Percentiles rank a stretch among this genome's conserved stretches.
Conservation (phyloP, 495 filamentous ascomycete species). For the Aspergillus campestris region DNA sequence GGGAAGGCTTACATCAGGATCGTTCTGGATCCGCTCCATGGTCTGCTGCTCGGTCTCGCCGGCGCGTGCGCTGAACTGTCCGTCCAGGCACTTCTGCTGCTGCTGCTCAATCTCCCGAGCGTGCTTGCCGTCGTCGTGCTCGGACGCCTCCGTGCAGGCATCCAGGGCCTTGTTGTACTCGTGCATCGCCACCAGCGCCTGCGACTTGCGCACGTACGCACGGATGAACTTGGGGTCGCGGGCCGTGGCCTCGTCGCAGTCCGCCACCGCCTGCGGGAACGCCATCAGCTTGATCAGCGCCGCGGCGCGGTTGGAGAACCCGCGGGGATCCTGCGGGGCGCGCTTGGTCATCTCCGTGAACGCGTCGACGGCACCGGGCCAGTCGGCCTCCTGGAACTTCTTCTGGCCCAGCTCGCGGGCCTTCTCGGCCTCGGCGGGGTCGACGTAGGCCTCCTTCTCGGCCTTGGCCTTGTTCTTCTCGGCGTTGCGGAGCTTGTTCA, state of each 20-base stretch:
- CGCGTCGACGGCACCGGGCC: constrained; percentile 90
- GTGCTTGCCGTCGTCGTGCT: constrained; percentile 73
- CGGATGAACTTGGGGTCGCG: constrained; percentile 89
- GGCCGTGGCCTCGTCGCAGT: constrained; percentile 87
- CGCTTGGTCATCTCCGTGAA: constrained; percentile 98
- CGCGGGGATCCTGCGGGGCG: constrained; percentile 82
- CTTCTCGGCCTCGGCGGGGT: constrained; percentile 87
- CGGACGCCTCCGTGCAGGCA: constrained; percentile 70
- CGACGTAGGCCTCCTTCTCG: constrained; percentile 75
- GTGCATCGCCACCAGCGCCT: constrained; percentile 90
- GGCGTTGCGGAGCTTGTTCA: constrained; percentile 85
- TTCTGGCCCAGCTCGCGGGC: constrained; percentile 89
- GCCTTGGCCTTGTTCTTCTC: constrained; percentile 79
- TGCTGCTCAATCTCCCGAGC: constrained; percentile 86
- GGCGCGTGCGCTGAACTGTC: constrained; percentile 80
- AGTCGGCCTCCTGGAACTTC: constrained; percentile 95
- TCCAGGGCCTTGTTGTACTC: constrained; percentile 94
- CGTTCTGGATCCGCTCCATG: constrained; percentile 79
- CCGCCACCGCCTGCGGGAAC: constrained; percentile 85
- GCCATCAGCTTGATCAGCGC: constrained; percentile 94
- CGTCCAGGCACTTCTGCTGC: constrained; percentile 85
- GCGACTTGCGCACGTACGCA: constrained; percentile 90
- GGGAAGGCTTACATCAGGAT: constrained; percentile 91
- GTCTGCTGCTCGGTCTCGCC: constrained; percentile 98
- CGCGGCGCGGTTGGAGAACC: constrained; percentile 94